A percentile compares a stretch with the other conserved stretches of the same genome.
phyloP scores from a whole-genome alignment of 768 basidiomycete genomes.

The Clavaria fumosa region DNA sequence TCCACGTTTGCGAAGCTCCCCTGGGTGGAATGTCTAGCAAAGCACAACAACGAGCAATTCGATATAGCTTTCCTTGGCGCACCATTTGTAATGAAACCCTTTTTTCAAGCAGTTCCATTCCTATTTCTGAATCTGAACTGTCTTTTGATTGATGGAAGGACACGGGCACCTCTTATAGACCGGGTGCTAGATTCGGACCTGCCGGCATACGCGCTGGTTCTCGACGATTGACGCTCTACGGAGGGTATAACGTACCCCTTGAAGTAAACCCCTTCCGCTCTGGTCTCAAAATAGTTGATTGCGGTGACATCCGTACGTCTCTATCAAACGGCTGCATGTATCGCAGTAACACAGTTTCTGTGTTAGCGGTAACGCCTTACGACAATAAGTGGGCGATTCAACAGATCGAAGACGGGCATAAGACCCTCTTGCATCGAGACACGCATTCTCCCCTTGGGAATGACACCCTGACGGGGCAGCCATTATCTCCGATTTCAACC shows the following conservation, averaged over 20 bases:
- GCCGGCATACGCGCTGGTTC: conserved; percentile 74
- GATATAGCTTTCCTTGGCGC: conserved; percentile 79
- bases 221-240: conserved; percentile 57
- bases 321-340: no score
- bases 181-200: conserved; percentile 78
- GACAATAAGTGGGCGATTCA: conserved; percentile 59
- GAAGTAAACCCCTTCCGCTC: conserved; percentile 55
- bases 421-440: conserved; percentile 47
- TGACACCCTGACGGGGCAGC: conserved; percentile 41
- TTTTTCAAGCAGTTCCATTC: neutral
- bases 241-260: conserved; percentile 71
- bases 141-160: no score
- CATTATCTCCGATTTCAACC: conserved; percentile 39
- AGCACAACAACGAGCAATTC: conserved; percentile 37
- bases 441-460: conserved; percentile 49
- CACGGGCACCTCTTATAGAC: conserved; percentile 62
- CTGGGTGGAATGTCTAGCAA: conserved; percentile 64
- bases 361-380: no score
- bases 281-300: conserved; percentile 58
- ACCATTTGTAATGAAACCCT: conserved; percentile 53
- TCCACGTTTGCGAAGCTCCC: conserved; percentile 81
- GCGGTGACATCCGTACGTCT: conserved; percentile 62
- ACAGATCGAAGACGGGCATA: conserved; percentile 63
- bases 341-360: no score
- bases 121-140: neutral